These are phyloP conservation scores for Wallacemonas sp. DNA, from an alignment of 208 protist genomes.

Conservation along the genomic window DNA sequence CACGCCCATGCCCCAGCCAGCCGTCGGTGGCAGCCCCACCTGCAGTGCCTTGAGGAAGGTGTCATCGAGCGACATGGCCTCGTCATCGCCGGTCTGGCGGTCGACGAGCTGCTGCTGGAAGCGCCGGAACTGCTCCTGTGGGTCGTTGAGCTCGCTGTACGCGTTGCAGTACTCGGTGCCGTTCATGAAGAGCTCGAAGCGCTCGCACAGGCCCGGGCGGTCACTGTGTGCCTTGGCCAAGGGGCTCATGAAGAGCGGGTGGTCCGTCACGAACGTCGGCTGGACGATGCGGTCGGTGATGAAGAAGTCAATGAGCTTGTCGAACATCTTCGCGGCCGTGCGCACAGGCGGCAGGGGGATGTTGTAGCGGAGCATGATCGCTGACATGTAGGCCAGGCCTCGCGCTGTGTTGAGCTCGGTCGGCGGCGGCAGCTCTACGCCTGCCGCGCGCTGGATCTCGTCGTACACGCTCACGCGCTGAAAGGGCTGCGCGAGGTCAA, in stretches of 20 bases:
- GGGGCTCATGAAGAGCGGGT: slow-evolving; percentile 94
- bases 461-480: slow-evolving; percentile 87
- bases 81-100: slow-evolving; percentile 89
- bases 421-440: slow-evolving; percentile 74
- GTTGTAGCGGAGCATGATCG: slow-evolving; percentile 83
- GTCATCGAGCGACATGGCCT: slow-evolving; percentile 93
- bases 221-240: slow-evolving; percentile 87
- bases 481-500: slow-evolving; percentile 91
- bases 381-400: slow-evolving; percentile 80
- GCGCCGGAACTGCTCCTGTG: slow-evolving; percentile 93
- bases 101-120: slow-evolving; percentile 94
- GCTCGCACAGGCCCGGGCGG: slow-evolving; percentile 84
- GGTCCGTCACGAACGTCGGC: slow-evolving; percentile 96
- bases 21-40: slow-evolving; percentile 94
- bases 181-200: slow-evolving; percentile 97
- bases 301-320: slow-evolving; percentile 92
- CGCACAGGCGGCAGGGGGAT: slow-evolving; percentile 80
- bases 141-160: slow-evolving; percentile 97
- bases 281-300: slow-evolving; percentile 89
- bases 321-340: slow-evolving; percentile 91
- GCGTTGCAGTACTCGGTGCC: slow-evolving; percentile 96
- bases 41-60: slow-evolving; percentile 94
- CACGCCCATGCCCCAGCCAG: slow-evolving; percentile 96
- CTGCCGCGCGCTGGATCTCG: slow-evolving; percentile 74
- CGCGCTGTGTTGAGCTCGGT: slow-evolving; percentile 77